Evolutionary conservation across 495 filamentous ascomycete genomes (phyloP).

Genomic region (Pseudotulostoma volvatum): DNA sequence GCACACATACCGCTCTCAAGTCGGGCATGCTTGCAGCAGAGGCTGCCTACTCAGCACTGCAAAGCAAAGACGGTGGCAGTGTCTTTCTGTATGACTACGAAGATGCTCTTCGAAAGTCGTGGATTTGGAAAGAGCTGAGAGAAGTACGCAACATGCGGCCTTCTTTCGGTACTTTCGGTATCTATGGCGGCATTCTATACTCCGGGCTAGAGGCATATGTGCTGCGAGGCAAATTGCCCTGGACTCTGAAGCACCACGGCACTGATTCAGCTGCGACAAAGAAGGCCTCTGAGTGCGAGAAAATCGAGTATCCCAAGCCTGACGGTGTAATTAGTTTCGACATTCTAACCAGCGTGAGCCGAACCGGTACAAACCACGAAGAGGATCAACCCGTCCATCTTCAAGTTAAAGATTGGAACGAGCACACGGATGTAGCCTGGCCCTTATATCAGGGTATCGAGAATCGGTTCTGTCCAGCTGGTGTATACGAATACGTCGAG

Average conservation of each 20-base stretch:
- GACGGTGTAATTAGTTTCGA: constrained; percentile 91
- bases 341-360: constrained; percentile 80
- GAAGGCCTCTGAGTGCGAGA: constrained; percentile 55
- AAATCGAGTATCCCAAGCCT: constrained; percentile 94
- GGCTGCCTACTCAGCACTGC: constrained; percentile 62
- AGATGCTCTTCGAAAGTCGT: constrained; percentile 66
- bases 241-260: constrained; percentile 78
- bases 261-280: constrained; percentile 55
- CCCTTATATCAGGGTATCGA: constrained; percentile 84
- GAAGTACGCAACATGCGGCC: constrained; percentile 96
- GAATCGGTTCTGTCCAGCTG: constrained; percentile 98
- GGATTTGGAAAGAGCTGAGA: constrained; percentile 86
- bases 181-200: constrained; percentile 82
- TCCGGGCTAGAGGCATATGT: constrained; percentile 85
- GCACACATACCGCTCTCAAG: constrained; percentile 95
- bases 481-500: constrained; percentile 96
- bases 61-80: constrained; percentile 39
- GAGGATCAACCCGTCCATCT: constrained; percentile 96
- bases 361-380: constrained; percentile 96
- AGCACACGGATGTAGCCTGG: constrained; percentile 66
- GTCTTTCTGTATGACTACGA: constrained; percentile 95
- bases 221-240: constrained; percentile 65
- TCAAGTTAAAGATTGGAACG: constrained; percentile 86
- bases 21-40: constrained; percentile 94
- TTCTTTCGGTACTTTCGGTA: constrained; percentile 66